Conservation (phyloP, 768 basidiomycete genomes). For the Hypholoma fasciculare region DNA sequence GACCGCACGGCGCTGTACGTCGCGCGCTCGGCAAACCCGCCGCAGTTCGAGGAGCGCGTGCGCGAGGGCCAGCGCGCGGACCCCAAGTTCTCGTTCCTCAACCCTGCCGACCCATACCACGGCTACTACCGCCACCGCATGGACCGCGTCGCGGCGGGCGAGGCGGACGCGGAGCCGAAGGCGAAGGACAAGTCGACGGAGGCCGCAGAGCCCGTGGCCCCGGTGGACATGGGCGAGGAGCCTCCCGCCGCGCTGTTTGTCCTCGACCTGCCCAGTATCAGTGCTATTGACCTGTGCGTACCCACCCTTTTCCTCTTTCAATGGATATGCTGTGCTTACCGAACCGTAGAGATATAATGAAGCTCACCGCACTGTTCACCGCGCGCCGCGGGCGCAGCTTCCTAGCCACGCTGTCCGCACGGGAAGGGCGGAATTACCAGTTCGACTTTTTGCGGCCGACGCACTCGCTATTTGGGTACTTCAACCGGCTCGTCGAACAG, state of each 20-base stretch:
- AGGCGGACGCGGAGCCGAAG: conserved; percentile 60
- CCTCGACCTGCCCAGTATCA: conserved; percentile 85
- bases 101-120: conserved; percentile 96
- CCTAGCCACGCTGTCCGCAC: conserved; percentile 77
- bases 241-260: conserved; percentile 84
- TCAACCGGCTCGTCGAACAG: conserved; percentile 96
- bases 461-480: conserved; percentile 95
- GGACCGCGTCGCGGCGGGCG: conserved; percentile 78
- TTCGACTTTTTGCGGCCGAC: conserved; percentile 97
- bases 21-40: conserved; percentile 91
- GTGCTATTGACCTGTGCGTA: conserved; percentile 87
- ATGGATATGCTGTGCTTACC: conserved; percentile 4
- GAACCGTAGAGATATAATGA: conserved; percentile 81
- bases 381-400: conserved; percentile 89
- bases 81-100: conserved; percentile 98
- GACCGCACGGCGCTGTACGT: conserved; percentile 93
- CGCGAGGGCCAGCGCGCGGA: conserved; percentile 94
- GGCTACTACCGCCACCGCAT: conserved; percentile 95
- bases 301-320: background rate
- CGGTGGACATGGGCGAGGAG: conserved; percentile 67
- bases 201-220: conserved; percentile 35
- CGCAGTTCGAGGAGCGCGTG: conserved; percentile 95
- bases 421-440: conserved; percentile 94
- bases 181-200: conserved; percentile 44
- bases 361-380: conserved; percentile 93